phyloP scores from a whole-genome alignment of 179 eudicot genomes.

The Beta macrorhiza region DNA sequence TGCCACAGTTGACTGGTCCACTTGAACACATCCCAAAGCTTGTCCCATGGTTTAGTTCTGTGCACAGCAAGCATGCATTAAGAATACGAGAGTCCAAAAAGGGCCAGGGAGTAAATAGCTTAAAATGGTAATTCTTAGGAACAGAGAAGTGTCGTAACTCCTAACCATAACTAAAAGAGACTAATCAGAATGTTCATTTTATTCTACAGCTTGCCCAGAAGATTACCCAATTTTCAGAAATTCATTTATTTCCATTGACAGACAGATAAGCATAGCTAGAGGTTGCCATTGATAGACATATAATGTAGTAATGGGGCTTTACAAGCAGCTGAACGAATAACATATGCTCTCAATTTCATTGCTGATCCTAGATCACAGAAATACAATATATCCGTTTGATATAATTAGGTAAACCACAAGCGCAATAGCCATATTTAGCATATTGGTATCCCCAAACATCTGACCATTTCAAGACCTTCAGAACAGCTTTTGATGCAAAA shows the following conservation, averaged over 20 bases:
- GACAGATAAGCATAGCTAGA: not conserved
- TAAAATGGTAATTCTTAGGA: not conserved
- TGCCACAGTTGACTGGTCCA: slow-evolving; percentile 37
- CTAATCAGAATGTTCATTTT: not conserved
- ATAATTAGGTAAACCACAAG: not conserved
- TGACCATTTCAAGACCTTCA: not conserved
- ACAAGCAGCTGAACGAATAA: no score
- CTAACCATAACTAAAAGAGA: not conserved
- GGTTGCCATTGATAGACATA: not conserved
- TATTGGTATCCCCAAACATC: not conserved
- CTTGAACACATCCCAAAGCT: slow-evolving; percentile 35
- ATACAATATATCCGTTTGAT: not conserved
- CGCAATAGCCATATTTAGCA: not conserved
- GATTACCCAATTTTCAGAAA: not conserved
- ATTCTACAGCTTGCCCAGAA: not conserved
- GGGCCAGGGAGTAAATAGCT: not conserved
- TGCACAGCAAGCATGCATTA: slow-evolving; percentile 3
- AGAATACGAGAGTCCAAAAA: not conserved
- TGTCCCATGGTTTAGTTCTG: slow-evolving; percentile 30
- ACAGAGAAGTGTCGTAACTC: not conserved
- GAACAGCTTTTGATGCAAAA: not conserved
- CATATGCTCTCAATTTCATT: not conserved
- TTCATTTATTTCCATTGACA: not conserved
- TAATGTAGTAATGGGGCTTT: no score
- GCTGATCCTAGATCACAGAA: not conserved